These are phyloP conservation scores for Avicennia marina DNA, from an alignment of 257 asterid genomes.

Conservation along the genomic window DNA sequence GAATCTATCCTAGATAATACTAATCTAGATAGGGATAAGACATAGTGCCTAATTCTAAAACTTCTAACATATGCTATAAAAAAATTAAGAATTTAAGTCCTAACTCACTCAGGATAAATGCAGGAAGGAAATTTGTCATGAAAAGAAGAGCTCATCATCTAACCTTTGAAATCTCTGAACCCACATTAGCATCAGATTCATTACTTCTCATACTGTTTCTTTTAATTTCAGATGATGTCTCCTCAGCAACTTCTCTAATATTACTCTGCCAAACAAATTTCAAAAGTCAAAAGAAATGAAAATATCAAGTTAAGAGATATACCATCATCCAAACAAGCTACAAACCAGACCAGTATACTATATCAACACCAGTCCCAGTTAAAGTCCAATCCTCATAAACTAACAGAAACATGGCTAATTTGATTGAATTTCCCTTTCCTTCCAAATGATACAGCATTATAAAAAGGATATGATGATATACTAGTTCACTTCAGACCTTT, in stretches of 20 bases:
- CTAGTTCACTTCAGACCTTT: conserved; percentile 40
- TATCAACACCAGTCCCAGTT: background rate
- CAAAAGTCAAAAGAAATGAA: conserved; percentile 9
- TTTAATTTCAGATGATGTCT: conserved; percentile 31
- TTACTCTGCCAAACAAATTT: conserved; percentile 46
- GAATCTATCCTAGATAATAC: no score
- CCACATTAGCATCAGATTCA: conserved; percentile 25
- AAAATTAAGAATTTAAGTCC: no score
- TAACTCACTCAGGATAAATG: conserved; percentile 5
- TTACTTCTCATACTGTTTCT: conserved; percentile 23
- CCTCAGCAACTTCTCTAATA: conserved; percentile 33
- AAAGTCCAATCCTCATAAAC: conserved; percentile 4
- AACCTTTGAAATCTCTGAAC: conserved; percentile 49
- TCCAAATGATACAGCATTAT: background rate
- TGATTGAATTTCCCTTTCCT: conserved; percentile 6
- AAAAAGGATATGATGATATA: conserved; percentile 1
- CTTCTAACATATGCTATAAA: no score
- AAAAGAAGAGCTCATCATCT: conserved; percentile 22
- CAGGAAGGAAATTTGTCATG: conserved; percentile 1
- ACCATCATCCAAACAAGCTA: background rate
- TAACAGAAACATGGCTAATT: background rate
- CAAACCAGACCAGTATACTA: conserved; percentile 1
- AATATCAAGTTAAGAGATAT: background rate
- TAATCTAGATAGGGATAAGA: no score
- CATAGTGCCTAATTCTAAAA: no score